Evolutionary conservation across 176 grass and related monocot genomes (phyloP).

Genomic region (Lolium perenne): DNA sequence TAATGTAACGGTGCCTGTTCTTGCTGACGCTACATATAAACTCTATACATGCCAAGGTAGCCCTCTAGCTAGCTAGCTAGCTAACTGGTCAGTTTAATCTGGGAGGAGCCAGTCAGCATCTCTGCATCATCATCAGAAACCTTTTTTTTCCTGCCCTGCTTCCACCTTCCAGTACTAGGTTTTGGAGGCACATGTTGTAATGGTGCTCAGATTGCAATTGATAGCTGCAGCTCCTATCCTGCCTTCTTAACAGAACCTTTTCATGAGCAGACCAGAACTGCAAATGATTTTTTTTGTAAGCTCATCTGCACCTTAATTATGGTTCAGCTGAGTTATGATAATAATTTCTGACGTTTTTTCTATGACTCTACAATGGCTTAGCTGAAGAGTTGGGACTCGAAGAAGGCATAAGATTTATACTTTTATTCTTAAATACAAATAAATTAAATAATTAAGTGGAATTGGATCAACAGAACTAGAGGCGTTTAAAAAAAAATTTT

Average conservation of each 20-base stretch:
- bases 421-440: background rate
- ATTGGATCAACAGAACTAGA: conserved; percentile 40
- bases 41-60: conserved; percentile 23
- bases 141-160: conserved; percentile 45
- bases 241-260: conserved; percentile 52
- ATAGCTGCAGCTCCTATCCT: conserved; percentile 43
- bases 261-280: conserved; percentile 44
- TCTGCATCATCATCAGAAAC: conserved; percentile 41
- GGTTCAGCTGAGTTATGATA: conserved; percentile 33
- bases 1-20: conserved; percentile 18
- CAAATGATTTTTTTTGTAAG: conserved; percentile 21
- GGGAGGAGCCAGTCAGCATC: conserved; percentile 41
- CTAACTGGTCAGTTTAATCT: conserved; percentile 35
- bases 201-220: conserved; percentile 43
- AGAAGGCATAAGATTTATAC: background rate
- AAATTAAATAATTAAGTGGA: background rate
- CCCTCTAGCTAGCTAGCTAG: conserved; percentile 22
- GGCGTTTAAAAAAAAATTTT: too few relatives aligned
- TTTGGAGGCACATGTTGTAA: conserved; percentile 54
- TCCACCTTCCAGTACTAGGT: conserved; percentile 56
- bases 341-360: conserved; percentile 31
- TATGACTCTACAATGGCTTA: background rate
- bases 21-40: conserved; percentile 35
- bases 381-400: background rate
- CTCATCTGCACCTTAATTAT: conserved; percentile 25